Percentiles rank a stretch among this genome's conserved stretches.
These are phyloP conservation scores for Acmispon strigosus DNA, from an alignment of 306 rosid genomes.

Conservation along the genomic window DNA sequence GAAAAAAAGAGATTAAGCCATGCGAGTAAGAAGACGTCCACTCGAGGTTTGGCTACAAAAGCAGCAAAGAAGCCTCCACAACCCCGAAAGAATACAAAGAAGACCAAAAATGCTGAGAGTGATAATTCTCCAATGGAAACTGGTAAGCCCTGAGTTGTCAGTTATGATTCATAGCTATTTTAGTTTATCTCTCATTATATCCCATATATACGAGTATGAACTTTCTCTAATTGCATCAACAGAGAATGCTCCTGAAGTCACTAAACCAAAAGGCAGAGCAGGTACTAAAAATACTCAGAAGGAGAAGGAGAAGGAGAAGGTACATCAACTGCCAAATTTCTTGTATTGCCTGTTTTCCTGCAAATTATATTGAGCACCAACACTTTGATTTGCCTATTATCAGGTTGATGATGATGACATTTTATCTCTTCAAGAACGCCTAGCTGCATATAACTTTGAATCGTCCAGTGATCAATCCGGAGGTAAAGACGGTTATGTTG, in stretches of 20 bases:
- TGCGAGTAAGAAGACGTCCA: constrained; percentile 25
- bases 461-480: constrained; percentile 58
- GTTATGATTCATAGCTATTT: no score
- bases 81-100: constrained; percentile 66
- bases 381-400: neutral
- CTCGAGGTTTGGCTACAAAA: constrained; percentile 8
- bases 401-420: constrained; percentile 58
- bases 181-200: no score
- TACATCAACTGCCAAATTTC: neutral
- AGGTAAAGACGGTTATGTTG: constrained; percentile 27
- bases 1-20: constrained; percentile 41
- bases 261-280: constrained; percentile 56
- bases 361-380: neutral
- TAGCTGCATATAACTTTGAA: constrained; percentile 81
- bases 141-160: constrained; percentile 31
- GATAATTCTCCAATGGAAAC: constrained; percentile 56
- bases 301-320: constrained; percentile 17
- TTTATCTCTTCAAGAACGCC: constrained; percentile 77
- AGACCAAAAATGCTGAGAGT: constrained; percentile 41
- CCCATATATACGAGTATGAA: neutral
- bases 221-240: constrained; percentile 4
- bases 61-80: constrained; percentile 66
- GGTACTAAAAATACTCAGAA: constrained; percentile 47
- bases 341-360: neutral
- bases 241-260: constrained; percentile 46